Conservation (phyloP, 2,329 filamentous ascomycete species). For the Colletotrichum sublineola region DNA sequence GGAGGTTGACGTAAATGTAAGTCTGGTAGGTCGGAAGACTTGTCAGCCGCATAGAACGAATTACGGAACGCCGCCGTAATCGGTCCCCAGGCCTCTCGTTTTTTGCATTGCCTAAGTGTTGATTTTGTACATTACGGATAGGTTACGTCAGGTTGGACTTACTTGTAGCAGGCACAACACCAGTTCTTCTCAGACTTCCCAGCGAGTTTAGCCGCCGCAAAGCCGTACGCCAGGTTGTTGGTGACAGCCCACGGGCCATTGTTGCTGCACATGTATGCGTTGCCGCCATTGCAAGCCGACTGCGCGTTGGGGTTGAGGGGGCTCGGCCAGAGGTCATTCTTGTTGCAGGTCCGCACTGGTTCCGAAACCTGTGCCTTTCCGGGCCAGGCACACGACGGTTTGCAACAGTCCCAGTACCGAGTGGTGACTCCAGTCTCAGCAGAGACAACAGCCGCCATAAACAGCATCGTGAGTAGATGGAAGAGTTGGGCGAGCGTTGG, state of each 20-base stretch:
- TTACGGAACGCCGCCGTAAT: background rate
- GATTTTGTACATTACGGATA: background rate
- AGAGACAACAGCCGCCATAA: background rate
- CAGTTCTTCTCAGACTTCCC: constrained; percentile 69
- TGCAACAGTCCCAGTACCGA: constrained; percentile 77
- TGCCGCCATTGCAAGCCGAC: constrained; percentile 70
- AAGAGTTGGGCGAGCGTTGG: background rate
- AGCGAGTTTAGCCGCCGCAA: constrained; percentile 69
- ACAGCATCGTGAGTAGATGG: background rate
- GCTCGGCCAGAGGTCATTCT: constrained; percentile 58
- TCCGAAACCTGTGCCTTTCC: constrained; percentile 66
- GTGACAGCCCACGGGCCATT: constrained; percentile 74
- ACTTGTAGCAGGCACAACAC: constrained; percentile 63
- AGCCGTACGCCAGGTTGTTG: constrained; percentile 73
- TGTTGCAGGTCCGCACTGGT: constrained; percentile 69
- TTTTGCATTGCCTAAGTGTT: background rate
- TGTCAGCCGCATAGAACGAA: constrained; percentile 52
- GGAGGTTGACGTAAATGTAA: constrained; percentile 65
- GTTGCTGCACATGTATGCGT: constrained; percentile 71
- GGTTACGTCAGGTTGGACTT: background rate
- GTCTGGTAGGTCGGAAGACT: constrained; percentile 63
- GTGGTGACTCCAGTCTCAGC: constrained; percentile 42
- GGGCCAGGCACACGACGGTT: constrained; percentile 74
- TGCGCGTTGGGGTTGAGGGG: constrained; percentile 62
- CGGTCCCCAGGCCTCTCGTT: background rate